These are phyloP conservation scores for Penicillium sp. DNA, from an alignment of 2,329 filamentous ascomycete species.

Conservation along the genomic window DNA sequence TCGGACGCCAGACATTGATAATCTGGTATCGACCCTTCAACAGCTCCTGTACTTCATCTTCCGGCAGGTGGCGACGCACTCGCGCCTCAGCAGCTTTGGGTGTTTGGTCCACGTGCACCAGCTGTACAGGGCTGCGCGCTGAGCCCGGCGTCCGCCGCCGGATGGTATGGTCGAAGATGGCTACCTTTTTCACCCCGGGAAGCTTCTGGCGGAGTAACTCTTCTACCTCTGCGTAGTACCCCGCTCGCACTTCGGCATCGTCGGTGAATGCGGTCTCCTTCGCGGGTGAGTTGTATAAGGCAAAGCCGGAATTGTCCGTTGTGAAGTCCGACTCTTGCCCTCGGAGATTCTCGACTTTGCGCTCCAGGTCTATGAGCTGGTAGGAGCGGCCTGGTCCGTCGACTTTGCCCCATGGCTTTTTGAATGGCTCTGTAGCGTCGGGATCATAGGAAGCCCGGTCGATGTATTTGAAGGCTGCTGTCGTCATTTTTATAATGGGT, in stretches of 20 bases:
- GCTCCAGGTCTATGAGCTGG: constrained; percentile 45
- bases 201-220: constrained; percentile 54
- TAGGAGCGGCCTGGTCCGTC: constrained; percentile 59
- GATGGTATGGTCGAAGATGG: constrained; percentile 72
- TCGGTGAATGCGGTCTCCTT: constrained; percentile 56
- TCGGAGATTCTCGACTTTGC: constrained; percentile 56
- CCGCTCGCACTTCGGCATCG: constrained; percentile 52
- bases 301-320: constrained; percentile 59
- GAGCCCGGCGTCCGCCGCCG: constrained; percentile 54
- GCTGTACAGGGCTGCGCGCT: constrained; percentile 63
- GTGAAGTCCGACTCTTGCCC: constrained; percentile 50
- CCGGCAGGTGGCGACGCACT: constrained; percentile 59
- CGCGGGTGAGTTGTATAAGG: constrained; percentile 53
- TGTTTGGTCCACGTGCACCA: constrained; percentile 71
- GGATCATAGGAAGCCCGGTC: constrained; percentile 52
- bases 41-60: constrained; percentile 55
- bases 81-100: constrained; percentile 59
- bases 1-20: constrained; percentile 70
- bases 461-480: constrained; percentile 59
- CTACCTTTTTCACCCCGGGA: constrained; percentile 57
- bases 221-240: constrained; percentile 64
- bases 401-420: constrained; percentile 64
- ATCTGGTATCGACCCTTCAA: constrained; percentile 61
- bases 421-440: constrained; percentile 27
- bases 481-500: constrained; percentile 50